Percentiles rank a stretch among this genome's conserved stretches.
phyloP scores from a whole-genome alignment of 1,284 basidiomycete genomes.

The Tylopilus sp. region DNA sequence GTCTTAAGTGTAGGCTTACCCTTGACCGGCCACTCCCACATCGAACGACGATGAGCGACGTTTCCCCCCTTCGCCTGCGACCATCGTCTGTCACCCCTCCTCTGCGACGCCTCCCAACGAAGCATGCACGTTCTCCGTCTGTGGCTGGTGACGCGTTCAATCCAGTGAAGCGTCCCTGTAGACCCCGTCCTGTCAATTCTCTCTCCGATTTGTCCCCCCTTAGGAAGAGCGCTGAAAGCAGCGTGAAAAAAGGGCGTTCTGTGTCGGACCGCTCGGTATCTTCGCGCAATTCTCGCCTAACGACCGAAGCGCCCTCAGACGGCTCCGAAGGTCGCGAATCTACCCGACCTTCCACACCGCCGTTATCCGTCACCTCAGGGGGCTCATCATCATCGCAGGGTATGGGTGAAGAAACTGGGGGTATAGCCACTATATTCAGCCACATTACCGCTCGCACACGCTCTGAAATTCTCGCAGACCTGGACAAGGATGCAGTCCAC shows the following conservation, averaged over 20 bases:
- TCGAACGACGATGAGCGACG: slow-evolving; percentile 35
- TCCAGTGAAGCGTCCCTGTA: slow-evolving; percentile 31
- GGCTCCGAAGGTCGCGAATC: slow-evolving; percentile 24
- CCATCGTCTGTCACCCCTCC: slow-evolving; percentile 25
- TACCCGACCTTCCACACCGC: slow-evolving; percentile 29
- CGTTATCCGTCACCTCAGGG: slow-evolving; percentile 28
- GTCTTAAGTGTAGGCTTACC: slow-evolving; percentile 30
- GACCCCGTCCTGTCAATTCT: slow-evolving; percentile 19
- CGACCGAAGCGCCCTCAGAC: slow-evolving; percentile 16
- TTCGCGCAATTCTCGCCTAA: slow-evolving; percentile 24
- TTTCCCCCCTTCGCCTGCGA: slow-evolving; percentile 37
- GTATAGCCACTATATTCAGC: slow-evolving; percentile 32
- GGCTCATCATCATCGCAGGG: slow-evolving; percentile 25
- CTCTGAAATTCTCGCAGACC: slow-evolving; percentile 31
- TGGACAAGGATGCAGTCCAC: slow-evolving; percentile 28
- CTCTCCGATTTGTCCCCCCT: slow-evolving; percentile 14
- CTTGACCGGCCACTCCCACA: slow-evolving; percentile 33
- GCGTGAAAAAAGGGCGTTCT: slow-evolving; percentile 14
- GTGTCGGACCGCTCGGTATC: slow-evolving; percentile 21
- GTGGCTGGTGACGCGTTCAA: slow-evolving; percentile 27
- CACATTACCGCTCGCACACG: slow-evolving; percentile 29
- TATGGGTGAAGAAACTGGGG: slow-evolving; percentile 15
- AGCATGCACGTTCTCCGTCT: slow-evolving; percentile 31
- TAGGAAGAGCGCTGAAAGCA: slow-evolving; percentile 18
- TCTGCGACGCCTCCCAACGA: slow-evolving; percentile 27